These are phyloP conservation scores for Scytalidium lignicola DNA, from an alignment of 2,329 filamentous ascomycete genomes.

Conservation along the genomic window DNA sequence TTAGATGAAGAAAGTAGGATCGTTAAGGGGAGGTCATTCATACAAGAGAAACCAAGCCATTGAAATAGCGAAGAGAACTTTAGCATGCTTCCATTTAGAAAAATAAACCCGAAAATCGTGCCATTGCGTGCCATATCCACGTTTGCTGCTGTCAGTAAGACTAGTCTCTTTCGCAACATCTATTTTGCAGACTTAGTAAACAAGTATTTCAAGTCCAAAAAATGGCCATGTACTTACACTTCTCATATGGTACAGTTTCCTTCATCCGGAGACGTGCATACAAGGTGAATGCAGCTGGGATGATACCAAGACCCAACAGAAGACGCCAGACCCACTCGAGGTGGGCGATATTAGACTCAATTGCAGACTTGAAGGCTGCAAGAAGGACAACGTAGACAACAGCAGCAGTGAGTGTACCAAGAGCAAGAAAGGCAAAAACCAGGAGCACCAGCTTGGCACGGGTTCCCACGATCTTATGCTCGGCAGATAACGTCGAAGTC, in stretches of 20 bases:
- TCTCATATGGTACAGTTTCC: conserved; percentile 3
- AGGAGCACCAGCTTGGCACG: not conserved
- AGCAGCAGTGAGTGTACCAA: conserved; percentile 1
- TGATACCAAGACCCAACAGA: conserved; percentile 3
- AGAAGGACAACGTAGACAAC: conserved; percentile 3
- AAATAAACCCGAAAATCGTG: not conserved
- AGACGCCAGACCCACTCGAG: conserved; percentile 3
- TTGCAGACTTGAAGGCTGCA: conserved; percentile 2
- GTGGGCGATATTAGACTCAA: not conserved
- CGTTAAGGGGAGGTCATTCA: not conserved
- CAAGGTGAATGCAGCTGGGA: not conserved
- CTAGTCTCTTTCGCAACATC: not conserved
- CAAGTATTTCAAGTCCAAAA: too few relatives aligned
- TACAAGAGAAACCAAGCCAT: conserved; percentile 1
- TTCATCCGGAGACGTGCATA: conserved; percentile 4
- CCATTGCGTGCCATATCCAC: not conserved
- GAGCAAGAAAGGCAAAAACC: conserved; percentile 1
- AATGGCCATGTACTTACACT: conserved; percentile 1
- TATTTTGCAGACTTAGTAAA: not conserved
- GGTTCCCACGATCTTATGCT: not conserved
- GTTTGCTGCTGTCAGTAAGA: not conserved
- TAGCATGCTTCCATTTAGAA: not conserved
- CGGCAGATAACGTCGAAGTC: not conserved
- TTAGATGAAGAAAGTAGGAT: not conserved
- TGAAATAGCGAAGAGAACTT: not conserved